These are phyloP conservation scores for Marasmius sp. DNA, from an alignment of 1,284 basidiomycete genomes.

Conservation along the genomic window DNA sequence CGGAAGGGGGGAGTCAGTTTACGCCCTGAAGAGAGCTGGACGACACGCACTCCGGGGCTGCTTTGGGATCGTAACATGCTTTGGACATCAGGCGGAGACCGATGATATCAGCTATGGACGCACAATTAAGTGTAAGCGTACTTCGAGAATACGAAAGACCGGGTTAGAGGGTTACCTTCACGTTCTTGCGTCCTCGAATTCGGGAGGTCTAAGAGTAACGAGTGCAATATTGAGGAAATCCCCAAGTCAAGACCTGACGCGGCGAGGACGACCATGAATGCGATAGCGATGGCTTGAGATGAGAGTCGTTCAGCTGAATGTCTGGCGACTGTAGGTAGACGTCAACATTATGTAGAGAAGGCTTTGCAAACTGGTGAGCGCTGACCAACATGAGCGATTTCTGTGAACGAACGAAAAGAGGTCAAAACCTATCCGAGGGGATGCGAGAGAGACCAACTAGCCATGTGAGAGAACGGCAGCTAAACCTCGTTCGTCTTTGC, in stretches of 20 bases:
- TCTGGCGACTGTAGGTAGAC: slow-evolving; percentile 58
- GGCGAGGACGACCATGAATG: slow-evolving; percentile 50
- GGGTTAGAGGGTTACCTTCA: slow-evolving; percentile 57
- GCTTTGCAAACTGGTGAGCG: slow-evolving; percentile 8
- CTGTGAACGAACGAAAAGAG: slow-evolving; percentile 36
- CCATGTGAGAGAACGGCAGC: slow-evolving; percentile 89
- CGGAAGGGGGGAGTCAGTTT: neutral
- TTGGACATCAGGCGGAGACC: slow-evolving; percentile 72
- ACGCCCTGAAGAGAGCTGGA: neutral
- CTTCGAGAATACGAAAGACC: neutral
- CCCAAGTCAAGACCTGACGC: slow-evolving; percentile 58
- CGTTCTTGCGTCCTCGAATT: slow-evolving; percentile 82
- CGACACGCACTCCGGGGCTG: slow-evolving; percentile 63
- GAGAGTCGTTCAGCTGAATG: slow-evolving; percentile 75
- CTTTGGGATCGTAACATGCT: slow-evolving; percentile 81
- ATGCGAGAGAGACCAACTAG: slow-evolving; percentile 28
- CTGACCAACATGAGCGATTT: slow-evolving; percentile 84
- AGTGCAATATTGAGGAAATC: slow-evolving; percentile 43
- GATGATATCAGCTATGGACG: slow-evolving; percentile 66
- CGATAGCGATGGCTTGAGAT: slow-evolving; percentile 53
- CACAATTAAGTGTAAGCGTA: neutral
- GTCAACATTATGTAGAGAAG: slow-evolving; percentile 42
- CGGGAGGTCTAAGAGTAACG: slow-evolving; percentile 71
- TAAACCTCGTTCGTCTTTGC: slow-evolving; percentile 78
- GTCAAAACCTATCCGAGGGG: neutral